These are phyloP conservation scores for Agaricus subrufescens DNA, from an alignment of 768 basidiomycete species.

Conservation along the genomic window DNA sequence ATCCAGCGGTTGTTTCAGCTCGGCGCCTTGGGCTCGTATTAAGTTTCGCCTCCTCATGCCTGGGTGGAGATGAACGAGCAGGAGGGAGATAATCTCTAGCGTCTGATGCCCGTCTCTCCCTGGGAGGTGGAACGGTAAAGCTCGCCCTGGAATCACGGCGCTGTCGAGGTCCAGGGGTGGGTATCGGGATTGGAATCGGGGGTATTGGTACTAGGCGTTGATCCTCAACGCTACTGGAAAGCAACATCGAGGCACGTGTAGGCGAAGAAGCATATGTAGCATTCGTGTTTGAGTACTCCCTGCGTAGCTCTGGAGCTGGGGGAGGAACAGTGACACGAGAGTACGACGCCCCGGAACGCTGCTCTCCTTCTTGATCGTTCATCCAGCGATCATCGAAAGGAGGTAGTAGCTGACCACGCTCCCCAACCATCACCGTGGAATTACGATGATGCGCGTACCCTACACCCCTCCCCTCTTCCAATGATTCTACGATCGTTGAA, in stretches of 20 bases:
- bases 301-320: constrained; percentile 3
- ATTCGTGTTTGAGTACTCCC: constrained; percentile 6
- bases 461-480: constrained; percentile 6
- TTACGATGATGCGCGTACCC: not conserved
- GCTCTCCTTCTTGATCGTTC: constrained; percentile 1
- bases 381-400: constrained; percentile 4
- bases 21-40: constrained; percentile 6
- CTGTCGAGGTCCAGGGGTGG: not conserved
- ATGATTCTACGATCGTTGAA: constrained; percentile 5
- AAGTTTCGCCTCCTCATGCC: not conserved
- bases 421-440: not conserved
- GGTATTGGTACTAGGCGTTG: not conserved
- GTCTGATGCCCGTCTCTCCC: not conserved
- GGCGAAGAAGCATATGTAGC: constrained; percentile 6
- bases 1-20: not conserved
- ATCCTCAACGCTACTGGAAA: not conserved
- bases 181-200: not conserved
- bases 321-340: not conserved
- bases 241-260: not conserved
- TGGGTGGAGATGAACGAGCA: constrained; percentile 5
- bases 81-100: not conserved
- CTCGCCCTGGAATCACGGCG: constrained; percentile 2
- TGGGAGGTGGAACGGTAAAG: not conserved
- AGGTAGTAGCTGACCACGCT: not conserved
- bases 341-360: not conserved